phyloP scores from a whole-genome alignment of 2,329 filamentous ascomycete species.

The Cordyceps javanica region DNA sequence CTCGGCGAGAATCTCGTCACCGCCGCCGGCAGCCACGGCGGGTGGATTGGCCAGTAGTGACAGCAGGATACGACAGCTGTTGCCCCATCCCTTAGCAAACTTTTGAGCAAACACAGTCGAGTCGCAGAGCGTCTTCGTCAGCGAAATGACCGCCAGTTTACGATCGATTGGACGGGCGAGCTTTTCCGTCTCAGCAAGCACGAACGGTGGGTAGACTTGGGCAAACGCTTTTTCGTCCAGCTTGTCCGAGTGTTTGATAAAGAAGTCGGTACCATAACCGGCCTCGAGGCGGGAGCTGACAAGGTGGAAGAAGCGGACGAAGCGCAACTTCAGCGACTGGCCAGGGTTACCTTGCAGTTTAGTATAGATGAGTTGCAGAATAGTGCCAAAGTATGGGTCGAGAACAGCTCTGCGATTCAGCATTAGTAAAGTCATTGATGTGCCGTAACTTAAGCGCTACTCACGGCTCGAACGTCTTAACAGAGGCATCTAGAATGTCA shows the following conservation, averaged over 20 bases:
- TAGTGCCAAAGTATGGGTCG: slow-evolving; percentile 70
- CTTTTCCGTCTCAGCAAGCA: slow-evolving; percentile 84
- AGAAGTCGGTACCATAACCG: slow-evolving; percentile 88
- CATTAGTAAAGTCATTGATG: slow-evolving; percentile 20
- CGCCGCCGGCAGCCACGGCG: slow-evolving; percentile 53
- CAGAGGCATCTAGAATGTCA: slow-evolving; percentile 78
- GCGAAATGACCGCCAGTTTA: slow-evolving; percentile 86
- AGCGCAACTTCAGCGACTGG: slow-evolving; percentile 78
- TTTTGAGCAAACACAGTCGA: slow-evolving; percentile 75
- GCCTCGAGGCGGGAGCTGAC: slow-evolving; percentile 71
- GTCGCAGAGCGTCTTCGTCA: slow-evolving; percentile 86
- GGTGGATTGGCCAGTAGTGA: slow-evolving; percentile 87
- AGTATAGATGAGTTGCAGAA: slow-evolving; percentile 78
- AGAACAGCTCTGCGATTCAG: slow-evolving; percentile 47
- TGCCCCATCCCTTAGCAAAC: slow-evolving; percentile 84
- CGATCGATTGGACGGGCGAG: slow-evolving; percentile 82
- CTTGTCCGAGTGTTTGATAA: slow-evolving; percentile 76
- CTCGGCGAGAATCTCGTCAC: slow-evolving; percentile 74
- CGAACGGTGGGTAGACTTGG: slow-evolving; percentile 77
- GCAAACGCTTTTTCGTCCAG: slow-evolving; percentile 77
- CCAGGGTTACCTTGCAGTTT: slow-evolving; percentile 61
- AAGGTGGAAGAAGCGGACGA: slow-evolving; percentile 92
- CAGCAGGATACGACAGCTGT: slow-evolving; percentile 83
- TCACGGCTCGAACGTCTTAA: slow-evolving; percentile 66
- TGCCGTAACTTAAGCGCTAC: slow-evolving; percentile 25